These are phyloP conservation scores for Plasmodium fragile DNA, from an alignment of 169 alveolate species.

Conservation along the genomic window DNA sequence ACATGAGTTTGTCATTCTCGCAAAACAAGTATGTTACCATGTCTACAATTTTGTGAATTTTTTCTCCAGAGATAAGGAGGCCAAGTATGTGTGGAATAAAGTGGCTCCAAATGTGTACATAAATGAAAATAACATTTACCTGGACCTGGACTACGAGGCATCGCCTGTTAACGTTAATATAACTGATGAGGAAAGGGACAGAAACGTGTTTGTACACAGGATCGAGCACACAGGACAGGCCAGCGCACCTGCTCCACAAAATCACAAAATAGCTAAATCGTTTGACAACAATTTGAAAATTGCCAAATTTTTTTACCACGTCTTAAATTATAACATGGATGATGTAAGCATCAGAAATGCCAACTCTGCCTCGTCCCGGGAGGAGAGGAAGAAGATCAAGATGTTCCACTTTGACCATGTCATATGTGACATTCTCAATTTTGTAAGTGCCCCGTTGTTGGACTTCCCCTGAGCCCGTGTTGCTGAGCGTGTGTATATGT, in stretches of 20 bases:
- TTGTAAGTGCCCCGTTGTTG: conserved; percentile 23
- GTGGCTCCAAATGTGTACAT: conserved; percentile 33
- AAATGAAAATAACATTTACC: conserved; percentile 36
- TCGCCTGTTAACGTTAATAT: conserved; percentile 11
- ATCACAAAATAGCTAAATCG: conserved; percentile 29
- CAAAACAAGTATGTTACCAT: conserved; percentile 68
- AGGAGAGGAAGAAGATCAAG: conserved; percentile 53
- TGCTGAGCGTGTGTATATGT: not conserved
- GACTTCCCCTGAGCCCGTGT: too few species aligned
- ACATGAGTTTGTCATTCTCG: conserved; percentile 27
- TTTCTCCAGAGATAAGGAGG: conserved; percentile 42
- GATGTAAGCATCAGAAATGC: not conserved
- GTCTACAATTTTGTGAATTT: conserved; percentile 55
- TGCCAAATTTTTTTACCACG: conserved; percentile 48
- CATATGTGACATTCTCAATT: conserved; percentile 45
- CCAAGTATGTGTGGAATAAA: conserved; percentile 33
- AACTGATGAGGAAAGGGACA: not conserved
- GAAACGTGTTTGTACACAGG: not conserved
- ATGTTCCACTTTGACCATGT: conserved; percentile 71
- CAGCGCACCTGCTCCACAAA: not conserved
- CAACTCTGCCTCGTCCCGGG: conserved; percentile 8
- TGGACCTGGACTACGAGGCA: conserved; percentile 48
- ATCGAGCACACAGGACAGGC: not conserved
- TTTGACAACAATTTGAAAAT: conserved; percentile 49
- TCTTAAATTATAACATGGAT: conserved; percentile 23